Conservation (phyloP, 2,329 filamentous ascomycete genomes). For the Aureobasidium sp. region DNA sequence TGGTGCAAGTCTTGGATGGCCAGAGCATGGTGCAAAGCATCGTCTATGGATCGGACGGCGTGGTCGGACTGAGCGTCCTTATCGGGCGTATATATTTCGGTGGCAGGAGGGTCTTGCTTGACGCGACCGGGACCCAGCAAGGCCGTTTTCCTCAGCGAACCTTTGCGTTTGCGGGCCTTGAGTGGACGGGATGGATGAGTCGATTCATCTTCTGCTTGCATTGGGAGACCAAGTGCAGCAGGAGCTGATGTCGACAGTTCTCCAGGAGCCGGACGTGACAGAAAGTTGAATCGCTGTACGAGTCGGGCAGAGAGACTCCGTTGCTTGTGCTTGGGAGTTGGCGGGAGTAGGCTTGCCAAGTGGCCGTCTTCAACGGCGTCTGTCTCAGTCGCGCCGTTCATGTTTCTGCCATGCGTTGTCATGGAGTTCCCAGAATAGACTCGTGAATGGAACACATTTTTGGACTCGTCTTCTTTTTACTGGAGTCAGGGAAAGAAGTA, state of each 20-base stretch:
- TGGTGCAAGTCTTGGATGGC: conserved; percentile 1
- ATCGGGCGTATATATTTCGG: conserved; percentile 16
- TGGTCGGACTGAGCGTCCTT: conserved; percentile 13
- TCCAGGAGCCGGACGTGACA: not conserved
- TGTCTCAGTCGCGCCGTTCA: conserved; percentile 7
- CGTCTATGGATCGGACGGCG: conserved; percentile 7
- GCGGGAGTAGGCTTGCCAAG: not conserved
- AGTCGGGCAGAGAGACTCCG: conserved; percentile 1
- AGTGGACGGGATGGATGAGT: conserved; percentile 43
- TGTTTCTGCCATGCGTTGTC: conserved; percentile 3
- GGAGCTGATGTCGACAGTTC: conserved; percentile 1
- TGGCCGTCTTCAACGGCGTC: conserved; percentile 3
- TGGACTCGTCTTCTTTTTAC: too few relatives aligned
- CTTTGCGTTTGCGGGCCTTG: conserved; percentile 62
- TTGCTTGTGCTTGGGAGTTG: not conserved
- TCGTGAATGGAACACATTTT: not conserved
- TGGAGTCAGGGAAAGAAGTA: too few relatives aligned
- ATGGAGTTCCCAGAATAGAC: not conserved
- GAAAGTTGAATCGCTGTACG: conserved; percentile 5
- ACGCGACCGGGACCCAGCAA: conserved; percentile 63
- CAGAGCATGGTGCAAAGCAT: conserved; percentile 6
- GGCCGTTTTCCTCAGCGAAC: conserved; percentile 80
- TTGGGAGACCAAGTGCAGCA: conserved; percentile 4
- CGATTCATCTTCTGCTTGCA: conserved; percentile 26
- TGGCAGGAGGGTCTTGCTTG: conserved; percentile 24